A percentile compares a stretch with the other conserved stretches of the same genome.
Conservation (phyloP, 2,329 filamentous ascomycete genomes). For the Fusarium sp. region DNA sequence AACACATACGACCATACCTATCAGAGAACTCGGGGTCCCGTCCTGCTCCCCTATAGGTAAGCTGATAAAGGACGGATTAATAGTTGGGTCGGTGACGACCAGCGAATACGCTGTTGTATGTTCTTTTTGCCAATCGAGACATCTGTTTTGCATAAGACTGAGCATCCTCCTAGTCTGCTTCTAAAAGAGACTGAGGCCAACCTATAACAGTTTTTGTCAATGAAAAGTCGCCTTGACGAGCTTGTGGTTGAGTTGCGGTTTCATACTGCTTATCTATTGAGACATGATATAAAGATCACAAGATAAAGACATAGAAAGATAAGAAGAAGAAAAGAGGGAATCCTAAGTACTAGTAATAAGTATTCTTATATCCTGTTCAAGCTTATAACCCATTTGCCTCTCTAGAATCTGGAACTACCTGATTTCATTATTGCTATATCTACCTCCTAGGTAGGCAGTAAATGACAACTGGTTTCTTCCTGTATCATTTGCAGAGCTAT, state of each 20-base stretch:
- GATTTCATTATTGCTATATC: background rate
- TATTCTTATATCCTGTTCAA: background rate
- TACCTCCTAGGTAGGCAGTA: background rate
- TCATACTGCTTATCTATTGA: background rate
- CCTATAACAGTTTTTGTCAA: no score
- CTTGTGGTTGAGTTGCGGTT: background rate
- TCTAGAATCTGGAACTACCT: background rate
- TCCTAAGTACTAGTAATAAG: background rate
- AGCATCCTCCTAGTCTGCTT: background rate
- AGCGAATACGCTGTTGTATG: background rate
- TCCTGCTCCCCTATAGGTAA: background rate
- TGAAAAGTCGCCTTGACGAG: background rate
- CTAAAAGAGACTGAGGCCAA: background rate
- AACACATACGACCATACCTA: background rate
- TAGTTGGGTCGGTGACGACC: conserved; percentile 1
- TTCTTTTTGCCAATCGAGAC: background rate
- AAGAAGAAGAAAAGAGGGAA: background rate
- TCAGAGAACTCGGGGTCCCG: conserved; percentile 1
- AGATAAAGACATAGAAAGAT: background rate
- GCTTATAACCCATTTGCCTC: background rate
- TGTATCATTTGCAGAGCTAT: no score
- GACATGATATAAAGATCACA: background rate
- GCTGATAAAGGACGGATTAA: background rate
- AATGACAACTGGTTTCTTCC: background rate
- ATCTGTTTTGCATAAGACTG: background rate